Percentiles rank a stretch among this genome's conserved stretches.
Conservation (phyloP, 2,329 filamentous ascomycete genomes). For the Clonostachys byssicola region DNA sequence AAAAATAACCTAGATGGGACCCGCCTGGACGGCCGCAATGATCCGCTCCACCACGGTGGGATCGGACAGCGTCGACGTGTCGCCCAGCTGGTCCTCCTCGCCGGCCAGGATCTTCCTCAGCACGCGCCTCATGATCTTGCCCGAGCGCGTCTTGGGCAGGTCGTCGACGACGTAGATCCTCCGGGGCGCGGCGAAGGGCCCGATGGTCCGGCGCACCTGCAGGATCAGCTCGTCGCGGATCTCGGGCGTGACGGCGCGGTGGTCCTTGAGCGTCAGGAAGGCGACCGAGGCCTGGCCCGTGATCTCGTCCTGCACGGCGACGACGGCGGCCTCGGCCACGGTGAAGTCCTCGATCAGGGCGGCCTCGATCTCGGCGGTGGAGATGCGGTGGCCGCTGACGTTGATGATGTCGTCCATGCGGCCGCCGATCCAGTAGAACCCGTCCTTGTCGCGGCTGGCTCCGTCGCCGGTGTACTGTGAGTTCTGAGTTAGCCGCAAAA, state of each 20-base stretch:
- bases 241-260: too few relatives aligned
- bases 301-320: slow-evolving; percentile 88
- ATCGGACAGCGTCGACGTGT: slow-evolving; percentile 87
- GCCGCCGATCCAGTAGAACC: slow-evolving; percentile 99
- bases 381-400: slow-evolving; percentile 92
- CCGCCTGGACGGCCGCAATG: too few relatives aligned
- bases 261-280: slow-evolving; percentile 87
- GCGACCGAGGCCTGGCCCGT: slow-evolving; percentile 97
- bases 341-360: slow-evolving; percentile 87
- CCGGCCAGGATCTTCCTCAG: slow-evolving; percentile 95
- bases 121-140: slow-evolving; percentile 98
- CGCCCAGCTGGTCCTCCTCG: slow-evolving; percentile 94
- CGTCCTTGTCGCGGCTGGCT: slow-evolving; percentile 92
- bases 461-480: slow-evolving; percentile 83
- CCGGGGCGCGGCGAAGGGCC: slow-evolving; percentile 95
- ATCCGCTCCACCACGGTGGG: slow-evolving; percentile 64
- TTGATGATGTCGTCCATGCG: slow-evolving; percentile 99
- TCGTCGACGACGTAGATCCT: slow-evolving; percentile 87
- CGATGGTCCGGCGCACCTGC: slow-evolving; percentile 96
- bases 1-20: too few relatives aligned
- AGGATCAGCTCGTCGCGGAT: slow-evolving; percentile 76
- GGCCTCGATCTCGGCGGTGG: slow-evolving; percentile 98
- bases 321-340: slow-evolving; percentile 92
- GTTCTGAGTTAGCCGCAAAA: neutral
- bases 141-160: slow-evolving; percentile 92